phyloP scores from a whole-genome alignment of 2,329 filamentous ascomycete genomes.

The Emydomyces testavorans region DNA sequence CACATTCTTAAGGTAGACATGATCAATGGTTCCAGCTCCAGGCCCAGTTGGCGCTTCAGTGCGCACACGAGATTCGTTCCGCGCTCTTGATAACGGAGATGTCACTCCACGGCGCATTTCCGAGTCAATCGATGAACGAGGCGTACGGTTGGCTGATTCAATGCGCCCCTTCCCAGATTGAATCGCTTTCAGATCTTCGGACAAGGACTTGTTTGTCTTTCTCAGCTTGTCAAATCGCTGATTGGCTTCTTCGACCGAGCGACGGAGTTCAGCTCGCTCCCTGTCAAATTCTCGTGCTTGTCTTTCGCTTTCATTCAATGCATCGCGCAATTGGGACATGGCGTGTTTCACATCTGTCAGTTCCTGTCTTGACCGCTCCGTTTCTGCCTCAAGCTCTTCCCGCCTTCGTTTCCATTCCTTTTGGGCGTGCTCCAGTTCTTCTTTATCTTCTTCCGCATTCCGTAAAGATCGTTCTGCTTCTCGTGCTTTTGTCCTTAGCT shows the following conservation, averaged over 20 bases:
- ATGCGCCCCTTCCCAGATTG: conserved; percentile 22
- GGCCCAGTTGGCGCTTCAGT: conserved; percentile 30
- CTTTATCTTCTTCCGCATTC: conserved; percentile 59
- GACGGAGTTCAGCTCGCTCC: conserved; percentile 63
- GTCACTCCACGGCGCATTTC: conserved; percentile 28
- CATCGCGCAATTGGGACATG: conserved; percentile 64
- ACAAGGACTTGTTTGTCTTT: conserved; percentile 52
- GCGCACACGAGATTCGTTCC: conserved; percentile 25
- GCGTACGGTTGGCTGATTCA: conserved; percentile 41
- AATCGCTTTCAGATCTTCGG: conserved; percentile 44
- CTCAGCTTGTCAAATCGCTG: conserved; percentile 66
- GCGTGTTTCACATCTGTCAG: conserved; percentile 62
- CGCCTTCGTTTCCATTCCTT: conserved; percentile 61
- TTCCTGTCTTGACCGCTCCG: conserved; percentile 60
- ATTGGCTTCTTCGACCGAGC: conserved; percentile 66
- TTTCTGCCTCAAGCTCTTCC: conserved; percentile 62
- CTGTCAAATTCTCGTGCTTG: conserved; percentile 74
- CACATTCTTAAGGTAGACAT: conserved; percentile 56
- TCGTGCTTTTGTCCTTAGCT: conserved; percentile 64
- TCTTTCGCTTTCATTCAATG: conserved; percentile 76
- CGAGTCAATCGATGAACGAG: conserved; percentile 49
- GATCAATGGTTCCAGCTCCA: conserved; percentile 38
- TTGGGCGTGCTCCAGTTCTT: conserved; percentile 63
- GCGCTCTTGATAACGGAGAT: conserved; percentile 11
- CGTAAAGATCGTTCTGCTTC: conserved; percentile 71